A percentile compares a stretch with the other conserved stretches of the same genome.
These are phyloP conservation scores for Apophysomyces ossiformis DNA, from an alignment of 371 early-diverging fungal species.

Conservation along the genomic window DNA sequence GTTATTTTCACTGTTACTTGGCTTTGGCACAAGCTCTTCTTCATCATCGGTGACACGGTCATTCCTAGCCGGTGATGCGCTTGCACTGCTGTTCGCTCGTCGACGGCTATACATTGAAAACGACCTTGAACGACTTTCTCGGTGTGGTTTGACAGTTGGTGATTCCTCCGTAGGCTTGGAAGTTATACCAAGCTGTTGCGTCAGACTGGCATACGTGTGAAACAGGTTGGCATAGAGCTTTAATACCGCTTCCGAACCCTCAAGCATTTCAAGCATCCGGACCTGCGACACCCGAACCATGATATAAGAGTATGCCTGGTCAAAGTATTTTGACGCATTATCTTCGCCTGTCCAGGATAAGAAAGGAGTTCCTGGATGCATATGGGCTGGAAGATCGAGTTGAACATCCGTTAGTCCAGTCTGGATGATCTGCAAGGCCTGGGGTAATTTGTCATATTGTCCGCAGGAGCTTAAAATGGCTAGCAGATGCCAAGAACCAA, in stretches of 20 bases:
- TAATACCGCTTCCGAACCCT: slow-evolving; percentile 59
- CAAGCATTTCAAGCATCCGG: slow-evolving; percentile 30
- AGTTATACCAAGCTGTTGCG: slow-evolving; percentile 23
- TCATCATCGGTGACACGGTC: neutral
- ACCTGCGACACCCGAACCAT: slow-evolving; percentile 31
- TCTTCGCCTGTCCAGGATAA: slow-evolving; percentile 30
- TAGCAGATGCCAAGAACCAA: slow-evolving; percentile 87
- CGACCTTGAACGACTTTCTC: slow-evolving; percentile 5
- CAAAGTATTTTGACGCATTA: slow-evolving; percentile 26
- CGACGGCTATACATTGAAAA: slow-evolving; percentile 11
- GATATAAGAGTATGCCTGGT: slow-evolving; percentile 31
- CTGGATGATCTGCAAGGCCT: slow-evolving; percentile 59
- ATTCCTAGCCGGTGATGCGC: neutral
- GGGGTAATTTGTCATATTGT: slow-evolving; percentile 21
- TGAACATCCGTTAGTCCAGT: slow-evolving; percentile 3
- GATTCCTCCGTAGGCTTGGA: neutral
- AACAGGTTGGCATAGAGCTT: slow-evolving; percentile 62
- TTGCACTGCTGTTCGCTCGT: neutral
- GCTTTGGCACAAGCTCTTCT: neutral
- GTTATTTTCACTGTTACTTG: slow-evolving; percentile 23
- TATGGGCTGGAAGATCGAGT: neutral
- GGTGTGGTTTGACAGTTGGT: neutral
- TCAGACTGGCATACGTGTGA: slow-evolving; percentile 62
- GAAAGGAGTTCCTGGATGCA: slow-evolving; percentile 17
- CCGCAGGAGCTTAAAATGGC: slow-evolving; percentile 72